Evolutionary conservation across 1,284 basidiomycete genomes (phyloP).

Genomic region (Spongiforma sp.): DNA sequence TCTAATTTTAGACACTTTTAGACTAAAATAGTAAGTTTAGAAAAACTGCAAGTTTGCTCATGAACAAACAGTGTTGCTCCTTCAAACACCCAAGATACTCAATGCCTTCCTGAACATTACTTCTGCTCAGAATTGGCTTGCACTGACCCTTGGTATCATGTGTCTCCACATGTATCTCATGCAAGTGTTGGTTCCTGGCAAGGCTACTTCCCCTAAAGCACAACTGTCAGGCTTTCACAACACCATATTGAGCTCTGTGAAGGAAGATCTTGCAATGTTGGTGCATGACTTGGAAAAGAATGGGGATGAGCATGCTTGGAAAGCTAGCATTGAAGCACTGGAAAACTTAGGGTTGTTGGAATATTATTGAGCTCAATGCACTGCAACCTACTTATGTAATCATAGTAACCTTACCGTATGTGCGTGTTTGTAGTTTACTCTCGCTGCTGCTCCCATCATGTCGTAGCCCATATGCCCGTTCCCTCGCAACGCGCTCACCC

Average conservation of each 20-base stretch:
- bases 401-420: too few species aligned
- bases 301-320: slow-evolving; percentile 35
- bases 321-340: slow-evolving; percentile 74
- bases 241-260: slow-evolving; percentile 43
- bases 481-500: too few species aligned
- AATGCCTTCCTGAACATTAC: slow-evolving; percentile 86
- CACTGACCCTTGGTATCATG: slow-evolving; percentile 80
- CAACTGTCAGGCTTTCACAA: slow-evolving; percentile 79
- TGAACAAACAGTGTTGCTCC: slow-evolving; percentile 64
- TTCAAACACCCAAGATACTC: slow-evolving; percentile 77
- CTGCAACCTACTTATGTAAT: too few species aligned
- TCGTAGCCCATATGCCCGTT: too few species aligned
- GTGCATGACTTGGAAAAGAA: slow-evolving; percentile 25
- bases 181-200: slow-evolving; percentile 81
- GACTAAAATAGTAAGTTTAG: not conserved
- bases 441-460: too few species aligned
- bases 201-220: slow-evolving; percentile 47
- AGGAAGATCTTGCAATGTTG: slow-evolving; percentile 25
- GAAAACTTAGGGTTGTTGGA: slow-evolving; percentile 82
- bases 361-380: too few species aligned
- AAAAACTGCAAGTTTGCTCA: not conserved
- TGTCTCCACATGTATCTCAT: slow-evolving; percentile 84
- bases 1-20: not conserved
- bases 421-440: too few species aligned
- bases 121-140: slow-evolving; percentile 91